Percentiles rank a stretch among this genome's conserved stretches.
These are phyloP conservation scores for Monosporascus sp. DNA, from an alignment of 2,329 filamentous ascomycete species.

Conservation along the genomic window DNA sequence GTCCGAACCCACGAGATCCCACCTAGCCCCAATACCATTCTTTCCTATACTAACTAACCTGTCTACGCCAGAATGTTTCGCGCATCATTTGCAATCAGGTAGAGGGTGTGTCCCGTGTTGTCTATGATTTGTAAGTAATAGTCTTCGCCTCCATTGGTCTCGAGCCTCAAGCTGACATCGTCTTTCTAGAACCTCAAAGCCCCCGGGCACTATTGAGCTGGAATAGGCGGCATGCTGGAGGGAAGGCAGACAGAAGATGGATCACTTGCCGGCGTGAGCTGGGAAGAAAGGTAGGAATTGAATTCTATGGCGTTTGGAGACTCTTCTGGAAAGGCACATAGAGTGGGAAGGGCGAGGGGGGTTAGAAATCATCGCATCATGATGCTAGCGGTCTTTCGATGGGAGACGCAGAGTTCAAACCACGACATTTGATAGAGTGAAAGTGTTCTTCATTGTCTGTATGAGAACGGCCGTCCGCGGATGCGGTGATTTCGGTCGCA, in stretches of 20 bases:
- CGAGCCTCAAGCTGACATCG: conserved; percentile 6
- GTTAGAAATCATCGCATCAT: not conserved
- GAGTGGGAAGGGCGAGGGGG: not conserved
- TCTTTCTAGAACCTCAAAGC: not conserved
- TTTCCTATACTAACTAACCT: conserved; percentile 12
- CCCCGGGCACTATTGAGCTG: not conserved
- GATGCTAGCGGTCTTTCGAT: too few relatives aligned
- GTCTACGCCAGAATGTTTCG: conserved; percentile 60
- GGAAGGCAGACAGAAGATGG: not conserved
- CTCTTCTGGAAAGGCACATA: not conserved
- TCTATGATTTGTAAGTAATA: conserved; percentile 46
- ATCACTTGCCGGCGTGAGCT: not conserved
- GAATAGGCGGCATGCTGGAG: not conserved
- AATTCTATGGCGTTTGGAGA: not conserved
- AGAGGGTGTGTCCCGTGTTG: conserved; percentile 63
- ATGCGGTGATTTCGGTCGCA: too few relatives aligned
- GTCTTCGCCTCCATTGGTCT: not conserved
- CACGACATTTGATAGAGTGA: too few relatives aligned
- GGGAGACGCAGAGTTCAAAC: too few relatives aligned
- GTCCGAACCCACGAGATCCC: too few relatives aligned
- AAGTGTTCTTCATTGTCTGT: too few relatives aligned
- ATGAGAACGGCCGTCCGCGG: too few relatives aligned
- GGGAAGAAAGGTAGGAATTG: not conserved
- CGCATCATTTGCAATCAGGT: conserved; percentile 72
- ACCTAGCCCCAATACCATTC: not conserved